Conservation (phyloP, 352 stramenopile species). For the Globisporangium recalcitrans region DNA sequence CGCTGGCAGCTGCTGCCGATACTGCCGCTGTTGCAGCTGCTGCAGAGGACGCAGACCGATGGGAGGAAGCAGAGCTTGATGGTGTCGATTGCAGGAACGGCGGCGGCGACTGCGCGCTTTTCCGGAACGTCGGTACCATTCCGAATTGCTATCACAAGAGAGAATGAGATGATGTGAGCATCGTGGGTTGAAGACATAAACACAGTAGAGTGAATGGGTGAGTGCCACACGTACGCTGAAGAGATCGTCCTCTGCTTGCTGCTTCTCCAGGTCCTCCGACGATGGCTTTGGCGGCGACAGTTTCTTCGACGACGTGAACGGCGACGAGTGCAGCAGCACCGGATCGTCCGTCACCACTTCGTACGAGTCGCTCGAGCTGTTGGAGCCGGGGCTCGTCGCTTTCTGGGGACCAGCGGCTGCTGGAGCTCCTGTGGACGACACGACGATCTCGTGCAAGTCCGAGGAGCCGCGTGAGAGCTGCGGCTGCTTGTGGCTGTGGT, state of each 20-base stretch:
- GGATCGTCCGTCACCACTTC: slow-evolving; percentile 46
- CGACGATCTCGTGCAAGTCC: slow-evolving; percentile 26
- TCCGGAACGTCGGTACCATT: slow-evolving; percentile 78
- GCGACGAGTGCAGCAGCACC: slow-evolving; percentile 21
- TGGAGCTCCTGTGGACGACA: slow-evolving; percentile 10
- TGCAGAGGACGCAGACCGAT: slow-evolving; percentile 20
- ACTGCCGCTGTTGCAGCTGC: slow-evolving; percentile 1
- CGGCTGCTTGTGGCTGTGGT: neutral
- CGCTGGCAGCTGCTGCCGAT: slow-evolving; percentile 30
- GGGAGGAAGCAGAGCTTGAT: slow-evolving; percentile 8
- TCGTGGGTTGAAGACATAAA: neutral
- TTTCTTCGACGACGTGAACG: slow-evolving; percentile 14
- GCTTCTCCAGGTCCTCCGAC: slow-evolving; percentile 28
- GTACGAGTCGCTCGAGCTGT: slow-evolving; percentile 70
- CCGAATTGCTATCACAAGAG: slow-evolving; percentile 60
- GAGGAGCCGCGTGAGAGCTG: slow-evolving; percentile 1
- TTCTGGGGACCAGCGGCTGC: neutral
- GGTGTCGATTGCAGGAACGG: slow-evolving; percentile 16
- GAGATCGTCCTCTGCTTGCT: slow-evolving; percentile 48
- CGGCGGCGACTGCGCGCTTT: slow-evolving; percentile 34
- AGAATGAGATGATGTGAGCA: neutral
- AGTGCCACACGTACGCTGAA: slow-evolving; percentile 62
- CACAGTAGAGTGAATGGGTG: slow-evolving; percentile 10
- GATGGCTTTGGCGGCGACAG: slow-evolving; percentile 3
- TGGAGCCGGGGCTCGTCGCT: slow-evolving; percentile 40